phyloP scores from a whole-genome alignment of 2,329 filamentous ascomycete species.

The Alternaria metachromatica region DNA sequence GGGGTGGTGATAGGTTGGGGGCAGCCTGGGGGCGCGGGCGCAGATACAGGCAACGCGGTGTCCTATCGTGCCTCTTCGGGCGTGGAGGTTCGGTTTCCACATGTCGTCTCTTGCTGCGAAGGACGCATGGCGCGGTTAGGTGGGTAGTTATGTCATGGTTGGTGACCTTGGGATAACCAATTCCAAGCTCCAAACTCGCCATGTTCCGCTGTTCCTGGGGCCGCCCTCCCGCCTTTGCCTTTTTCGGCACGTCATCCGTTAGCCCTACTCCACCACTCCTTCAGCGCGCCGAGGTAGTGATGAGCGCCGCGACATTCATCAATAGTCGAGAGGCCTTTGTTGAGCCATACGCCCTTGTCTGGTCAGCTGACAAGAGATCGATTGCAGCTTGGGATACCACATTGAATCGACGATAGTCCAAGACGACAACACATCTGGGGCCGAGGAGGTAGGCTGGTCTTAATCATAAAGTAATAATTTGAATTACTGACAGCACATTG shows the following conservation, averaged over 20 bases:
- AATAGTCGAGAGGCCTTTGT: not conserved
- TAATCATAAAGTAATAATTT: not conserved
- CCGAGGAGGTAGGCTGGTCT: not conserved
- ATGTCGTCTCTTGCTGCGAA: slow-evolving; percentile 44
- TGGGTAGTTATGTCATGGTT: slow-evolving; percentile 41
- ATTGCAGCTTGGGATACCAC: not conserved
- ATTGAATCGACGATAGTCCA: not conserved
- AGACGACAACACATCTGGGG: not conserved
- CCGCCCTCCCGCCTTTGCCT: slow-evolving; percentile 13
- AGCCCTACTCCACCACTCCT: slow-evolving; percentile 3
- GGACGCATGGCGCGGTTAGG: slow-evolving; percentile 42
- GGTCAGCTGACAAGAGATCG: not conserved
- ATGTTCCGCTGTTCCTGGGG: slow-evolving; percentile 28
- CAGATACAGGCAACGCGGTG: slow-evolving; percentile 25
- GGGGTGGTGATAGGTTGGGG: slow-evolving; percentile 17
- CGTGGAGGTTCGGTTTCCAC: slow-evolving; percentile 45
- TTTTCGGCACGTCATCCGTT: slow-evolving; percentile 24
- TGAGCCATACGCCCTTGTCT: not conserved
- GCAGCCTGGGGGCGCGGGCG: slow-evolving; percentile 13
- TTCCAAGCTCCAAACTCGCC: slow-evolving; percentile 23
- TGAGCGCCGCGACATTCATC: not conserved
- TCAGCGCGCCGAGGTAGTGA: not conserved
- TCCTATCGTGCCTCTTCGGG: slow-evolving; percentile 34
- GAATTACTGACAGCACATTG: not conserved
- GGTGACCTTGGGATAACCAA: slow-evolving; percentile 20